Evolutionary conservation across 2,329 filamentous ascomycete genomes (phyloP), one percentile per base, ranked within the genome.

Genomic region (Dryadomyces sulphureus): DNA sequence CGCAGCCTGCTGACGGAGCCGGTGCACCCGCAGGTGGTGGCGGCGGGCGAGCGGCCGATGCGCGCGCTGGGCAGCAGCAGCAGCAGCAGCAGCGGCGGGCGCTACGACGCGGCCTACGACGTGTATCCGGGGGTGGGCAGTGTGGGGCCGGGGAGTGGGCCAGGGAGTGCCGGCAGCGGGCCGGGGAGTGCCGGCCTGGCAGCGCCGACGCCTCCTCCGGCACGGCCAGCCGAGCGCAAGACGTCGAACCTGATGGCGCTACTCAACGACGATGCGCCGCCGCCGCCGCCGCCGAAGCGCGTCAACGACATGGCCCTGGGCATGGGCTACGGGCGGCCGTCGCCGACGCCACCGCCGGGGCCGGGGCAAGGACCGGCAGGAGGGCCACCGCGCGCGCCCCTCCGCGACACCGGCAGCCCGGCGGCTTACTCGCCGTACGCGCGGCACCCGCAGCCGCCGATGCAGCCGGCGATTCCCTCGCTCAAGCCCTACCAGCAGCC

Each of bases 201-300:
- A n/a, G n/a, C n/a, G n/a, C n/a, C n/a, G n/a, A n/a, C n/a, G n/a
- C n/a, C n/a, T 20, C 60, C 66, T 24, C 7, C 30, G 17, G 59
- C 65, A 12, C 59, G 63, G 22, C 65, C 65, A 3, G 57, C 61
- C 2, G 71, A 74, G 52, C 67, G 71, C n/a, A 80, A 79, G 62
- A 77, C 70, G 7, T 79, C 75, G 14, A 80, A 65, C 51, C 68
- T 81, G 50, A 77, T 79, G 69, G 74, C 75, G 0, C 59, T 81
- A 49, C 64, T 81, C 3, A 79, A 79, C 52, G 74, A 79, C 50
- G 77, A 79, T 45, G 67, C 70, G n/a, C 62, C 67, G 6, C 62
- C 68, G 7, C 67, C 67, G n/a, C 59, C 65, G 25, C 36, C 35
- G 24, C n/a, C 43, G 43, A 75, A 76, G 58, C 65, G 72, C 27